Evolutionary conservation across 257 asterid genomes (phyloP).

Genomic region (Leonotis leonurus): DNA sequence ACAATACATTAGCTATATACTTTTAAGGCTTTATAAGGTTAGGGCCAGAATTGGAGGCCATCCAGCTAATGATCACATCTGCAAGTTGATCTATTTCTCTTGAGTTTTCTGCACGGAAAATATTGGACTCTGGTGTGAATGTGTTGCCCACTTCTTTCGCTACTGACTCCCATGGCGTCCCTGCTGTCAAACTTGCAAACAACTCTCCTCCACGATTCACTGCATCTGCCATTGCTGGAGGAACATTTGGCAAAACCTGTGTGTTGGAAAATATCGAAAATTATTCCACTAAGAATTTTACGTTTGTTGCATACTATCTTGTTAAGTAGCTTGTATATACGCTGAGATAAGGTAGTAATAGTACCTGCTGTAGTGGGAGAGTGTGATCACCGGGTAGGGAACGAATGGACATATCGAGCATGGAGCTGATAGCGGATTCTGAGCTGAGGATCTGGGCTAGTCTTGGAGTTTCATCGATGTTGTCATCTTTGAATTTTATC

Average conservation of each 20-base stretch:
- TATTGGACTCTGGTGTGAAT: too few relatives aligned
- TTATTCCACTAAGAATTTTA: neutral
- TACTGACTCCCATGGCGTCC: conserved; percentile 92
- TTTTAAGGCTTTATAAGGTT: conserved; percentile 34
- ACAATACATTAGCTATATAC: neutral
- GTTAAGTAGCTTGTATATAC: too few relatives aligned
- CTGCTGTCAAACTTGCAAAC: conserved; percentile 64
- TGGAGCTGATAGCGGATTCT: conserved; percentile 80
- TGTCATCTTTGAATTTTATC: conserved; percentile 84
- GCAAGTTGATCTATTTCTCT: conserved; percentile 70
- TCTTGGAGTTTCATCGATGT: conserved; percentile 79
- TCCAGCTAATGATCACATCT: conserved; percentile 60
- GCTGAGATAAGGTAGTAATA: neutral
- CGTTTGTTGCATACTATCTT: neutral
- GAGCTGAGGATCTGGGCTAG: conserved; percentile 92
- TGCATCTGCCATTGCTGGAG: conserved; percentile 91
- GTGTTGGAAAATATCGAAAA: neutral
- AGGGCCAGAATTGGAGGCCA: conserved; percentile 53
- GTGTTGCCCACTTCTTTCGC: conserved; percentile 73
- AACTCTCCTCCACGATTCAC: conserved; percentile 86
- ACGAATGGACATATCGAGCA: conserved; percentile 94
- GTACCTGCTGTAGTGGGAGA: conserved; percentile 91
- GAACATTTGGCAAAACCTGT: conserved; percentile 82
- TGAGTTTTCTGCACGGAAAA: conserved; percentile 42
- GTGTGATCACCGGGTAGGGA: conserved; percentile 85